phyloP scores from a whole-genome alignment of 2,329 filamentous ascomycete species.

The Talaromyces sp. region DNA sequence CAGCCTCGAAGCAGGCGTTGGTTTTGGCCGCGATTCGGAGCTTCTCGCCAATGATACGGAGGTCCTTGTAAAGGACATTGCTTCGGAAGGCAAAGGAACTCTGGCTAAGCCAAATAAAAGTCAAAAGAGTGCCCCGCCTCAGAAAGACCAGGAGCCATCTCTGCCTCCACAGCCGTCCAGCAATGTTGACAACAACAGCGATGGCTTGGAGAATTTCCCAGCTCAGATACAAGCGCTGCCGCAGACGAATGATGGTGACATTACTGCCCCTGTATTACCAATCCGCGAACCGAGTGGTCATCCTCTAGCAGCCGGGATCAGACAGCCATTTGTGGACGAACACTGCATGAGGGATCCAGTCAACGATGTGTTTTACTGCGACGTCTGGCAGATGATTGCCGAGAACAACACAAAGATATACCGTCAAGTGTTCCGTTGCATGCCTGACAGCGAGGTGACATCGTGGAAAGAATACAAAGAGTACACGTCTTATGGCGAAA shows the following conservation, averaged over 20 bases:
- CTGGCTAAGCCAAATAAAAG: conserved; percentile 47
- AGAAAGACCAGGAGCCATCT: conserved; percentile 14
- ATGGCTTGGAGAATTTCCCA: conserved; percentile 13
- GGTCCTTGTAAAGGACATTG: conserved; percentile 61
- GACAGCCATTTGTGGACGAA: conserved; percentile 67
- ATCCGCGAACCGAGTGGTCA: conserved; percentile 41
- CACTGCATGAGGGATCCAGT: conserved; percentile 95
- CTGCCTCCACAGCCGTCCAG: conserved; percentile 13
- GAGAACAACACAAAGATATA: conserved; percentile 95
- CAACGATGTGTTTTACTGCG: conserved; percentile 73
- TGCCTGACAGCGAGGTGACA: conserved; percentile 90
- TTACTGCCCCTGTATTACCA: conserved; percentile 64
- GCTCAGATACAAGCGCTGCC: conserved; percentile 64
- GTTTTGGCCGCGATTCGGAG: conserved; percentile 64
- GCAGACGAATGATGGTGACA: conserved; percentile 70
- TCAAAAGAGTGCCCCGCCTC: conserved; percentile 26
- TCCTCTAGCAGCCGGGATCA: conserved; percentile 59
- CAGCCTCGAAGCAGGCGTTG: conserved; percentile 56
- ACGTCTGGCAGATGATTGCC: conserved; percentile 81
- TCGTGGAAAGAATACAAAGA: conserved; percentile 93
- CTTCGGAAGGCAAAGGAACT: conserved; percentile 60
- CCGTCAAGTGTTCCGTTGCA: conserved; percentile 88
- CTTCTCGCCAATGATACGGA: conserved; percentile 62
- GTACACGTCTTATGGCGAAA: conserved; percentile 68
- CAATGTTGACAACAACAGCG: conserved; percentile 9